A percentile compares a stretch with the other conserved stretches of the same genome.
phyloP scores from a whole-genome alignment of 1,284 basidiomycete species.

The Schizopora paradoxa region DNA sequence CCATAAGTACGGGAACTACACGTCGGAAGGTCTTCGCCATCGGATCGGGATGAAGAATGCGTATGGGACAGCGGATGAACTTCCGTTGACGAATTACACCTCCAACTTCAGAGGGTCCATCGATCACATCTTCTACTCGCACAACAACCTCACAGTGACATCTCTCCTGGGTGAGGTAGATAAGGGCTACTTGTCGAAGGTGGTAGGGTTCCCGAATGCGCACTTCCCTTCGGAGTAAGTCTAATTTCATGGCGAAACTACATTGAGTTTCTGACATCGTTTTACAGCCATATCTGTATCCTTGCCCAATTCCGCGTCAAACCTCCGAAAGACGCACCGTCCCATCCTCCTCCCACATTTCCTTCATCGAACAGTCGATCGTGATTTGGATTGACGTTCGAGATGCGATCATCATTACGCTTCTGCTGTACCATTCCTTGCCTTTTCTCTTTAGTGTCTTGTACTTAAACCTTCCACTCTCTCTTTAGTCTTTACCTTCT shows the following conservation, averaged over 20 bases:
- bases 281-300: conserved; percentile 57
- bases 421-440: conserved; percentile 4
- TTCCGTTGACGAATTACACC: conserved; percentile 88
- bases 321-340: conserved; percentile 45
- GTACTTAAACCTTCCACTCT: conserved; percentile 11
- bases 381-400: too few relatives aligned
- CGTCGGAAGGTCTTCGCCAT: conserved; percentile 84
- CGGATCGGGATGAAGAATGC: conserved; percentile 79
- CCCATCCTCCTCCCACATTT: conserved; percentile 32
- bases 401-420: conserved; percentile 13
- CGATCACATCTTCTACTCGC: conserved; percentile 94
- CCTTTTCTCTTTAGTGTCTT: conserved; percentile 7
- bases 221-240: conserved; percentile 94
- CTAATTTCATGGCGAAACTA: conserved; percentile 15
- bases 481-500: neutral
- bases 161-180: conserved; percentile 90
- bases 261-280: conserved; percentile 21
- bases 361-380: conserved; percentile 17
- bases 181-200: conserved; percentile 78
- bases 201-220: conserved; percentile 94
- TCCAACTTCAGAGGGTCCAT: conserved; percentile 81
- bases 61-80: conserved; percentile 64
- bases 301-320: conserved; percentile 71
- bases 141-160: conserved; percentile 75
- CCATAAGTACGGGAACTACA: conserved; percentile 90